phyloP scores from a whole-genome alignment of 1,139 yeast species.

The Suhomyces bokatorum region DNA sequence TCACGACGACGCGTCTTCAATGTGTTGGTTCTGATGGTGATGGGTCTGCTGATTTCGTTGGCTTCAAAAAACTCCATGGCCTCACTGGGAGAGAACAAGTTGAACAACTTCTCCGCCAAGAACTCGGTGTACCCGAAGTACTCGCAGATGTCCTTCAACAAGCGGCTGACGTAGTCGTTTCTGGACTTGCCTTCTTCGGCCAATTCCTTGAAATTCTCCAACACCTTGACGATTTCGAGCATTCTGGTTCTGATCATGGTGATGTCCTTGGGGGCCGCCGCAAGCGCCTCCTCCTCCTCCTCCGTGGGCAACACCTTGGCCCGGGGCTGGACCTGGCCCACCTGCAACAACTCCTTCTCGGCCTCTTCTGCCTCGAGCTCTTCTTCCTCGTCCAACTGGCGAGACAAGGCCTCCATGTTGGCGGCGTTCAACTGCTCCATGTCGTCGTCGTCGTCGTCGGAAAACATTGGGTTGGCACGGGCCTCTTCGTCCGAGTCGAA shows the following conservation, averaged over 20 bases:
- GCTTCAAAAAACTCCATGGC: slow-evolving; percentile 99
- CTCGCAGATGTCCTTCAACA: slow-evolving; percentile 81
- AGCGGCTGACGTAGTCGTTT: slow-evolving; percentile 73
- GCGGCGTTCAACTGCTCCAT: slow-evolving; percentile 79
- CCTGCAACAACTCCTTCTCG: slow-evolving; percentile 67
- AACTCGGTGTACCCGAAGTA: slow-evolving; percentile 97
- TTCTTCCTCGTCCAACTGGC: slow-evolving; percentile 68
- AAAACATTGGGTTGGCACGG: slow-evolving; percentile 74
- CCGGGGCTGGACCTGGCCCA: slow-evolving; percentile 60
- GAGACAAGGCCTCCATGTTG: slow-evolving; percentile 81
- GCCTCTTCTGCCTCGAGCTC: slow-evolving; percentile 76
- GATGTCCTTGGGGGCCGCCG: slow-evolving; percentile 65
- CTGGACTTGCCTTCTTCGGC: slow-evolving; percentile 88
- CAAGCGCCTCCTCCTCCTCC: slow-evolving; percentile 55
- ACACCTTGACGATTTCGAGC: slow-evolving; percentile 92
- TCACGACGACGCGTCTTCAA: slow-evolving; percentile 93
- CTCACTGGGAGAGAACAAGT: slow-evolving; percentile 89
- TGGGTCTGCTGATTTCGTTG: slow-evolving; percentile 93
- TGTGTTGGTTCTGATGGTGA: slow-evolving; percentile 95
- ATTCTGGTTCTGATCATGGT: slow-evolving; percentile 88
- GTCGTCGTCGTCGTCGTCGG: slow-evolving; percentile 85
- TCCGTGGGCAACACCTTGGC: slow-evolving; percentile 67
- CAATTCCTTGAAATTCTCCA: slow-evolving; percentile 82
- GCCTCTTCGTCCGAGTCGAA: slow-evolving; percentile 56
- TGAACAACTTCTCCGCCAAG: slow-evolving; percentile 89